A percentile compares a stretch with the other conserved stretches of the same genome.
These are phyloP conservation scores for Blastocystis sp. DNA, from an alignment of 352 stramenopile genomes.

Conservation along the genomic window DNA sequence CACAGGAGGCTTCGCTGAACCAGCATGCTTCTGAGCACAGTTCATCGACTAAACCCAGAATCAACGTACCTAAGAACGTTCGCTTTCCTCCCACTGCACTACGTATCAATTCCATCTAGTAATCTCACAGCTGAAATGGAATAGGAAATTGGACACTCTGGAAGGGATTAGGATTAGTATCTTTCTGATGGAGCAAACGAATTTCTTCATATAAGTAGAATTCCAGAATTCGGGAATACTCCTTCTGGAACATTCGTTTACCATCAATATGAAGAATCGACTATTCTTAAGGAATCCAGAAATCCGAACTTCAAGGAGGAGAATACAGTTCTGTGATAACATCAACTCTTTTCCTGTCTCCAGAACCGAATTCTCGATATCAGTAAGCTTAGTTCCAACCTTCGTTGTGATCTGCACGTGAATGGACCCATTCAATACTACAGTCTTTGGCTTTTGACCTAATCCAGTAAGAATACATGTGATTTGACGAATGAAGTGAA, in stretches of 20 bases:
- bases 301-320: background rate
- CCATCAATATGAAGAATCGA: background rate
- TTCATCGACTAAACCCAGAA: background rate
- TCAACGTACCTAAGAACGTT: background rate
- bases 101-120: background rate
- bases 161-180: background rate
- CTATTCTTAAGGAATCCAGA: background rate
- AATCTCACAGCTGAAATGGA: background rate
- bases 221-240: background rate
- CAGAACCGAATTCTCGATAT: background rate
- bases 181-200: background rate
- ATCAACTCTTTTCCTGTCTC: background rate
- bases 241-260: background rate
- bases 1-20: slow-evolving; percentile 8
- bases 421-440: background rate
- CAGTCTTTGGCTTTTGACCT: background rate
- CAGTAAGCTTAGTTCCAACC: background rate
- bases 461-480: background rate
- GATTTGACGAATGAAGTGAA: background rate
- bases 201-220: slow-evolving; percentile 11
- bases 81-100: background rate
- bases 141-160: background rate
- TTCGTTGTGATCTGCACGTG: background rate
- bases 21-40: background rate
- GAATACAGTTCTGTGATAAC: background rate